Base-by-base conservation (phyloP, 495 filamentous ascomycete species). In the Cryomyces minteri region DNA sequence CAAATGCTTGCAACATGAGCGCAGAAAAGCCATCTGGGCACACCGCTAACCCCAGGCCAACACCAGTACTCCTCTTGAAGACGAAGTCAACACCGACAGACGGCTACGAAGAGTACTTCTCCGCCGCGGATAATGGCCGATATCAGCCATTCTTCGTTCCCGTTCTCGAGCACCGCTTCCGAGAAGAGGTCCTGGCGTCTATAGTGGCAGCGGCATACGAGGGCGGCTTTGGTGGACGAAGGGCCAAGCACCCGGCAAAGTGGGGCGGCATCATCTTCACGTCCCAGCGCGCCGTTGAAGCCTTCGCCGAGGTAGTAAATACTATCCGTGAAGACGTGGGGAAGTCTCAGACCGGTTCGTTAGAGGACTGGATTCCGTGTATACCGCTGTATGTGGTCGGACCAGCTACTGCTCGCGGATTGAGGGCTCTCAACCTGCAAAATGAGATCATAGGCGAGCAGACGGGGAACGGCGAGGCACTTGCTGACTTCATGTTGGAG, bases 211-310 rank as follows among this genome's bases (percentile, higher is more conserved):
- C 68, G 32, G 61, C 80, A 49, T 48, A 43, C 5, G 29, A 40
- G 11, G 48, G 49, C 3, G 55, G 48, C 4, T 62, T 65, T 40
- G 51, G 47, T 18, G 41, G 43, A 39, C 1, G 42, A 44, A 31
- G 48, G 47, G 43, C 40, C 10, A 45, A 45, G 25, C 34, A 51
- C 45, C 58, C 50, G 7, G 49, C 61, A 43, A 58, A 65, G 48
- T 93, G 93, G 60, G 84, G 85, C 9, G 88, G 84, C 1, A 57
- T 95, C 43, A 82, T 95, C 41, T 92, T 98, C 59, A 98, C 90
- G 0, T 93, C 84, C 12, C 92, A 96, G 57, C 74, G 92, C 14
- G 83, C 90, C 5, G 90, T 94, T 8, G 90, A 95, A 53, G 87
- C 77, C 1, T 88, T 94, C 51, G 66, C 74, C 8, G 57, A 67